Base-by-base conservation (phyloP, 768 basidiomycete genomes). In the Fibroporia radiculosa region DNA sequence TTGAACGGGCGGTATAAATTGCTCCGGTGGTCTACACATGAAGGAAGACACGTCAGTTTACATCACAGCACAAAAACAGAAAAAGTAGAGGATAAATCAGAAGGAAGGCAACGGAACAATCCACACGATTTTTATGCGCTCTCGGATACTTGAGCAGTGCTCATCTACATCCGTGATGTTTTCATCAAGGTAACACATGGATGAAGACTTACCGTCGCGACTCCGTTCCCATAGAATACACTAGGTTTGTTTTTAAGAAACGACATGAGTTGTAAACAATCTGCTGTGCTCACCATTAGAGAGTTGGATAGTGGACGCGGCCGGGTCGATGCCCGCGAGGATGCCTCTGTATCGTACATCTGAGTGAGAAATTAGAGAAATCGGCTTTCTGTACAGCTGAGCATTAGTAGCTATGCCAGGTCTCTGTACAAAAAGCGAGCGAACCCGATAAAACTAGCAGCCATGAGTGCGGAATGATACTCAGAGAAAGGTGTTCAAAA, bases 341-440 rank as follows among this genome's bases (percentile, higher is more conserved):
- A 87, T 89, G 49, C 89, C 89, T 51, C 86, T 75, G 67, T 92
- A 93, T 45, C 90, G 83, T 49, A 92, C 85, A 76, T 90, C 90
- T 40, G 86, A 88, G 62, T 89, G 85, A 47, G 89, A 91, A 62
- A 89, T 84, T 59, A 93, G 81, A 46, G 89, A 89, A 47, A 93
- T 92, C 8, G 84, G 78, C 73, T 89, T 89, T 62, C 87, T 88
- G 64, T 11, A 18, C 24, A n/a, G 39, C 41, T 24, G 42, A 8
- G 48, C 26, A 29, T 62, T 41, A 62, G 48, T 23, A 40, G 45
- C 28, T 24, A 33, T 25, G 25, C 19, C 11, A 18, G 20, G 19
- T 25, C 14, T 29, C 20, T 13, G 37, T 25, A 28, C 19, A 13
- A 19, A 33, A 32, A 46, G 16, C 12, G 23, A 35, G 62, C 71